Conservation (phyloP, 176 grass and related monocot species). For the Dactylis glomerata region DNA sequence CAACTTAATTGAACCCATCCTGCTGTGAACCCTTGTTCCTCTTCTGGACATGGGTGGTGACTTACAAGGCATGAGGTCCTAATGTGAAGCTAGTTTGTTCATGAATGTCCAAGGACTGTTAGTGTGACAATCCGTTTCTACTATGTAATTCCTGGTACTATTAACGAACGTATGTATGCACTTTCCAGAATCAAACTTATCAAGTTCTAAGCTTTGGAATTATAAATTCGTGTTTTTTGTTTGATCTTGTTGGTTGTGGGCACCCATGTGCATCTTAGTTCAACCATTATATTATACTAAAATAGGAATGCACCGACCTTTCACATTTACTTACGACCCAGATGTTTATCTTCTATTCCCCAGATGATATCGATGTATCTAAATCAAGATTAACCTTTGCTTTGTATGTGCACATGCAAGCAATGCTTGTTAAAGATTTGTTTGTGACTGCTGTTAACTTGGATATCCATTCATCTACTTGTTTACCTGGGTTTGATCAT, state of each 20-base stretch:
- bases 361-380: not conserved
- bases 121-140: not conserved
- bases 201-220: not conserved
- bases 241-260: not conserved
- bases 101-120: not conserved
- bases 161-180: not conserved
- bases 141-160: not conserved
- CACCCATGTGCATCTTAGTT: not conserved
- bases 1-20: constrained; percentile 14
- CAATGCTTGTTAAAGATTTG: not conserved
- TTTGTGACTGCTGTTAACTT: not conserved
- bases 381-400: not conserved
- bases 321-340: not conserved
- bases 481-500: not conserved
- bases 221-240: not conserved
- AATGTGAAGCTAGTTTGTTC: constrained; percentile 5
- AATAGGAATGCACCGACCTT: not conserved
- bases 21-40: not conserved
- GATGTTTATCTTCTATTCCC: not conserved
- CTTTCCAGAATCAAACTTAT: not conserved
- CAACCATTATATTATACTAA: not conserved
- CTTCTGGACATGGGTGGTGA: not conserved
- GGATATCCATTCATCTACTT: not conserved
- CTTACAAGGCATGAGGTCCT: not conserved
- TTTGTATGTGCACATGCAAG: not conserved